Evolutionary conservation across 441 rosid genomes (phyloP), one percentile per base, ranked within the genome.

Genomic region (Breynia disticha): DNA sequence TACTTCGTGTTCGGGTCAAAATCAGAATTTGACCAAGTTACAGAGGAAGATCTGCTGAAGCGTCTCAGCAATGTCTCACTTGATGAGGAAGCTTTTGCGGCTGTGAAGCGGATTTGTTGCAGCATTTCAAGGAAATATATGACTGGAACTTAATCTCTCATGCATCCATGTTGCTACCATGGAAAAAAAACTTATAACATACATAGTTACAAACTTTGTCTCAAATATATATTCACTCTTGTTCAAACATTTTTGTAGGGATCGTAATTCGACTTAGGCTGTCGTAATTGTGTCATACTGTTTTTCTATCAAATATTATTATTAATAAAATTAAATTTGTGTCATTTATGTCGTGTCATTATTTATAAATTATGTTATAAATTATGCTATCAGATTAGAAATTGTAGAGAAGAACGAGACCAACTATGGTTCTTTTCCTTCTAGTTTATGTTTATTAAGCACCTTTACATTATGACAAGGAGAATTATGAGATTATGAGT

Each of bases 91-190:
- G 61, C 48, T 58, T 70, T 70, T 50, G 66, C 60, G 48, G 59
- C 35, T 9, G 76, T 76, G 64, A 67, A 68, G 63, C 72, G 61
- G 74, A 49, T 58, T 10, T 66, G 74, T 49, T 67, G 62, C 52
- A 54, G 59, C 67, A 68, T 66, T 60, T 69, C 59, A 21, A 59
- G 67, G 22, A 67, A 69, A 49, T 17, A 57, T 54, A 55, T 32
- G 16, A 16, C 14, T 38, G 60, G 61, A 56, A 35, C 55, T 47
- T 9, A 39, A 7, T 7, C 56, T 44, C 56, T 19, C 51, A 54
- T 54, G 61, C 59, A 54, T 54, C 59, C 59, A 65, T 56, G 56
- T 41, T 64, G 57, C 50, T 49, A 22, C 37, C 8, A 28, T 4
- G 35, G 65, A 21, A 43, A 21, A 43, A 50, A 22, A 69, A 61